Conservation (phyloP, 768 basidiomycete genomes). For the Tricholoma saponaceum region DNA sequence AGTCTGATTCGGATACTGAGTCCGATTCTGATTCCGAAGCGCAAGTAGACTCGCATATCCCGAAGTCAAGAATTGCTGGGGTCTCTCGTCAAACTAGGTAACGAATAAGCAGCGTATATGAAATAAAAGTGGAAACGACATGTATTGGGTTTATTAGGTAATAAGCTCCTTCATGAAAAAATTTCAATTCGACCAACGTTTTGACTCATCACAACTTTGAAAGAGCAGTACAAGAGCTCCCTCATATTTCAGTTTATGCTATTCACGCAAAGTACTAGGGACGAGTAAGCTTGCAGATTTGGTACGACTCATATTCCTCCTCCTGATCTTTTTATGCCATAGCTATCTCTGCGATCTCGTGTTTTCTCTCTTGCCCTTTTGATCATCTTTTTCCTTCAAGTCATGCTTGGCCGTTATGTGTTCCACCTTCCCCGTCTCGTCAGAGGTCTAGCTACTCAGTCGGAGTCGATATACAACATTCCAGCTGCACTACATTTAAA, state of each 20-base stretch:
- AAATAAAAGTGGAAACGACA: no score
- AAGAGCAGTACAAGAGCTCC: slow-evolving; percentile 3
- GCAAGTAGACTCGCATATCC: slow-evolving; percentile 50
- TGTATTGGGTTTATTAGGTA: background rate
- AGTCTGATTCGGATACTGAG: slow-evolving; percentile 40
- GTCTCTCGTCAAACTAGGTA: slow-evolving; percentile 10
- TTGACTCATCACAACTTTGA: background rate
- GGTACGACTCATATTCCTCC: background rate
- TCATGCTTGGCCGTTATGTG: slow-evolving; percentile 57
- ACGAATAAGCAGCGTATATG: background rate
- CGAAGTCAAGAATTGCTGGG: slow-evolving; percentile 53
- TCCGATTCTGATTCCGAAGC: slow-evolving; percentile 37
- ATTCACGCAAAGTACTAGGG: slow-evolving; percentile 83
- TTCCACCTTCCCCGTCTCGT: slow-evolving; percentile 44
- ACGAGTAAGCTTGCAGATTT: slow-evolving; percentile 65
- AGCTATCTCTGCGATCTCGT: slow-evolving; percentile 92
- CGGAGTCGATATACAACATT: slow-evolving; percentile 38
- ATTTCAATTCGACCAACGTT: background rate
- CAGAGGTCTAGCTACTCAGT: slow-evolving; percentile 67
- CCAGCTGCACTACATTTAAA: slow-evolving; percentile 92
- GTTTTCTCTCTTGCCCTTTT: slow-evolving; percentile 61
- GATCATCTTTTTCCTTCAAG: slow-evolving; percentile 21
- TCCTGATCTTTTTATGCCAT: slow-evolving; percentile 20
- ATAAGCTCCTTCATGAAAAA: background rate
- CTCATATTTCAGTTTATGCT: slow-evolving; percentile 51